phyloP scores from a whole-genome alignment of 106 monocot species.

The Acanthochlamys bracteata region DNA sequence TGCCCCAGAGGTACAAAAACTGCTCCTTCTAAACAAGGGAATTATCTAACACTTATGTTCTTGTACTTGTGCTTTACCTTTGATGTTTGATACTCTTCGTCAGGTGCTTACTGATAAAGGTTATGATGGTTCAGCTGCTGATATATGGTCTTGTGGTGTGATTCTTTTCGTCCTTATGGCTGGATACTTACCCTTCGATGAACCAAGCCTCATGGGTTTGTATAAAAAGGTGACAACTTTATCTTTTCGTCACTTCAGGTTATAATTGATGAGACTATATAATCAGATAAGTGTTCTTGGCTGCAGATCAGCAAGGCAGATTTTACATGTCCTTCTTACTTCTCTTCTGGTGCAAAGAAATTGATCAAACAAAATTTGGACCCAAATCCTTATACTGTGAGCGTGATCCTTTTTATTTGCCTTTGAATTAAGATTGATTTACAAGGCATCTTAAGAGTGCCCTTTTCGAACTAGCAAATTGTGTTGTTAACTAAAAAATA shows the following conservation, averaged over 20 bases:
- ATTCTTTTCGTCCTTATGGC: conserved; percentile 93
- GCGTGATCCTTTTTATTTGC: conserved; percentile 10
- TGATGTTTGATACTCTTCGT: conserved; percentile 3
- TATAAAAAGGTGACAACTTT: conserved; percentile 51
- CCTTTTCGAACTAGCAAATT: no score
- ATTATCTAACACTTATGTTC: not conserved
- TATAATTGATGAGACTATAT: no score
- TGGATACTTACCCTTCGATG: conserved; percentile 91
- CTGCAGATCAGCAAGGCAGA: conserved; percentile 70
- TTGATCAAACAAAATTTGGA: conserved; percentile 75
- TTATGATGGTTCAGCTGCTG: conserved; percentile 75
- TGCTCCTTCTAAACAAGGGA: not conserved
- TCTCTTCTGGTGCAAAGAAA: conserved; percentile 71
- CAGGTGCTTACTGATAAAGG: conserved; percentile 89
- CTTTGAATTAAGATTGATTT: not conserved
- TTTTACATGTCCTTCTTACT: conserved; percentile 54
- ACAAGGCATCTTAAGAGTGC: no score
- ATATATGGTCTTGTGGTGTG: conserved; percentile 94
- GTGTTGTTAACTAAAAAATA: not conserved
- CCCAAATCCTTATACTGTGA: conserved; percentile 68
- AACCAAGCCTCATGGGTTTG: conserved; percentile 41
- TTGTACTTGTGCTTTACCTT: not conserved
- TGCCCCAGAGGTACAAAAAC: conserved; percentile 69
- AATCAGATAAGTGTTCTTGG: no score
- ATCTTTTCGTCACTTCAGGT: not conserved